Conservation (phyloP, 352 stramenopile genomes). For the Globisporangium sylvaticum region DNA sequence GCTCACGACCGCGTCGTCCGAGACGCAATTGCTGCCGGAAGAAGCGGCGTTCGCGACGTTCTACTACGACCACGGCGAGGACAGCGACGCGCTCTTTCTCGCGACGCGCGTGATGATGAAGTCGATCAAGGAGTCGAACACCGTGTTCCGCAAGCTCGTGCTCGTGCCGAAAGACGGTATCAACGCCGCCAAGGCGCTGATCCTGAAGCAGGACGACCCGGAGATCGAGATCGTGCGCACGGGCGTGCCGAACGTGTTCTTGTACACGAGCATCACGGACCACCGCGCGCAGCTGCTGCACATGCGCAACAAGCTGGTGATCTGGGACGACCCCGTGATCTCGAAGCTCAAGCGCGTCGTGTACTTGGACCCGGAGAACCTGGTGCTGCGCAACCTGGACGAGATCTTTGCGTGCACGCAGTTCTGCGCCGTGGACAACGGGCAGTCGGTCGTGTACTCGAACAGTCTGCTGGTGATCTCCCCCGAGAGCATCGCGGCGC, state of each 20-base stretch:
- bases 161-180: constrained; percentile 70
- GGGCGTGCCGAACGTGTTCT: constrained; percentile 68
- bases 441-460: constrained; percentile 76
- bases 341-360: constrained; percentile 62
- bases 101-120: constrained; percentile 23
- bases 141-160: constrained; percentile 64
- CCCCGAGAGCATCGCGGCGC: constrained; percentile 56
- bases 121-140: constrained; percentile 24
- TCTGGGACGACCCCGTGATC: constrained; percentile 74
- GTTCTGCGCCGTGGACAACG: constrained; percentile 81
- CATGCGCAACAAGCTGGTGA: constrained; percentile 79
- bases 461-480: constrained; percentile 82
- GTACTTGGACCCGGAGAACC: constrained; percentile 77
- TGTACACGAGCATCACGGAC: constrained; percentile 52
- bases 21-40: constrained; percentile 7
- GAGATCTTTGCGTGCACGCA: constrained; percentile 78
- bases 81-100: constrained; percentile 25
- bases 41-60: constrained; percentile 25
- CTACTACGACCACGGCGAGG: constrained; percentile 24
- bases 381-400: constrained; percentile 75
- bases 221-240: constrained; percentile 60
- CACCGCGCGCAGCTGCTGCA: constrained; percentile 68
- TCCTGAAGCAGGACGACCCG: constrained; percentile 53
- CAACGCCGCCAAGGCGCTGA: constrained; percentile 23
- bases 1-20: background rate